phyloP scores from a whole-genome alignment of 441 rosid genomes.

The Aleurites moluccanus region DNA sequence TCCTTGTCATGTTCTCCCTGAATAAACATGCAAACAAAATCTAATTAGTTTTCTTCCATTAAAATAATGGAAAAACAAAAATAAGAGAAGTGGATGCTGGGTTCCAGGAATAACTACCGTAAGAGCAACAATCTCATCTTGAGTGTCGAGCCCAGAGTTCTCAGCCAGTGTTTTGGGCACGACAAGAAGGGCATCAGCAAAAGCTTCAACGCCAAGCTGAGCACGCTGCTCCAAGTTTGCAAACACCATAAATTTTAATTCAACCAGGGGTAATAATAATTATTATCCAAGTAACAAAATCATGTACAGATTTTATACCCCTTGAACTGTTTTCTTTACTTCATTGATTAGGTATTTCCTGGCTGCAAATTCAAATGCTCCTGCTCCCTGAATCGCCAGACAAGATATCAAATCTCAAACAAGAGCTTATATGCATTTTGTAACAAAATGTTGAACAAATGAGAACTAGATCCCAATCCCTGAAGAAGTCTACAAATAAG shows the following conservation, averaged over 20 bases:
- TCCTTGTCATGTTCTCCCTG: constrained; percentile 96
- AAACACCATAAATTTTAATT: constrained; percentile 10
- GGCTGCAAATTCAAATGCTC: constrained; percentile 97
- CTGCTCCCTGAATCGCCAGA: constrained; percentile 71
- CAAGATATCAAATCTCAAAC: constrained; percentile 6
- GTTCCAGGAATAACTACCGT: constrained; percentile 45
- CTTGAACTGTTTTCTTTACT: constrained; percentile 88
- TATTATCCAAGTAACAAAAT: background rate
- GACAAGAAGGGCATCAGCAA: constrained; percentile 88
- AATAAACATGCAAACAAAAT: constrained; percentile 22
- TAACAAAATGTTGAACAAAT: background rate
- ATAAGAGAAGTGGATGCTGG: background rate
- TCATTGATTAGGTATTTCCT: constrained; percentile 77
- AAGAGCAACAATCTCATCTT: constrained; percentile 83
- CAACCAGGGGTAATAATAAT: background rate
- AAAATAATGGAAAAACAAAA: background rate
- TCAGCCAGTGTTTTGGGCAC: constrained; percentile 94
- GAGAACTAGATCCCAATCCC: background rate
- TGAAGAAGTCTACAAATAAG: background rate
- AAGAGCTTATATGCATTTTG: background rate
- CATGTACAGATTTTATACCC: constrained; percentile 48
- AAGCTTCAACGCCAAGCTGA: constrained; percentile 95
- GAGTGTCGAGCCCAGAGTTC: constrained; percentile 93
- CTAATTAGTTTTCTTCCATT: background rate
- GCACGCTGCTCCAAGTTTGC: constrained; percentile 64